Percentiles rank a stretch among this genome's conserved stretches.
phyloP scores from a whole-genome alignment of 2,329 filamentous ascomycete species.

The Pseudopyricularia javanii region DNA sequence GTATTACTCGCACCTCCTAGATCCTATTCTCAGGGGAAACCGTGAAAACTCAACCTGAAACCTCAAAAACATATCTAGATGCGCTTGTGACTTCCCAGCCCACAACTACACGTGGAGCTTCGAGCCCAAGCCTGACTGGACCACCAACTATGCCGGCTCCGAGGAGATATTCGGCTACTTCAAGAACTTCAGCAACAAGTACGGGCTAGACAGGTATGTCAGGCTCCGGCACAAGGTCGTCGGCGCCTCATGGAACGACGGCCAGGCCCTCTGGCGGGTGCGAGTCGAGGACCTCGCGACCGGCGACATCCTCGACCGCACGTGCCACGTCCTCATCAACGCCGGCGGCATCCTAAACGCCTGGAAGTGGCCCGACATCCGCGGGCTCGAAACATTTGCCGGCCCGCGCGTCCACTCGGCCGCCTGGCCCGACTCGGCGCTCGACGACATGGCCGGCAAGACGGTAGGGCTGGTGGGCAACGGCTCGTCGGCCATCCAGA shows the following conservation, averaged over 20 bases:
- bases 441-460: conserved; percentile 9
- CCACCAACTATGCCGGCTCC: conserved; percentile 13
- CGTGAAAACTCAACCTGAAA: conserved; percentile 5
- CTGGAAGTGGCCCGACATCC: conserved; percentile 14
- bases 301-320: conserved; percentile 7
- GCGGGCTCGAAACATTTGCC: conserved; percentile 18
- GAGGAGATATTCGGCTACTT: conserved; percentile 15
- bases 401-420: conserved; percentile 17
- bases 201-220: conserved; percentile 25
- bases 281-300: conserved; percentile 13
- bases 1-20: background rate
- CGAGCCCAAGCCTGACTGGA: conserved; percentile 18
- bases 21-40: background rate
- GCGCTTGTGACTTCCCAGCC: conserved; percentile 21
- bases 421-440: conserved; percentile 11
- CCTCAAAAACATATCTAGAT: background rate
- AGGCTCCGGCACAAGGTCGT: conserved; percentile 28
- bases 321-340: conserved; percentile 8
- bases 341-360: conserved; percentile 10
- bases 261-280: conserved; percentile 21
- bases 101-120: conserved; percentile 26
- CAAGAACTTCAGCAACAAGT: conserved; percentile 16
- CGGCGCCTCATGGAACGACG: conserved; percentile 29
- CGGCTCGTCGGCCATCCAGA: conserved; percentile 17
- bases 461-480: conserved; percentile 17